These are phyloP conservation scores for Kodamaea arcana DNA, from an alignment of 1,139 yeast species.

Conservation along the genomic window DNA sequence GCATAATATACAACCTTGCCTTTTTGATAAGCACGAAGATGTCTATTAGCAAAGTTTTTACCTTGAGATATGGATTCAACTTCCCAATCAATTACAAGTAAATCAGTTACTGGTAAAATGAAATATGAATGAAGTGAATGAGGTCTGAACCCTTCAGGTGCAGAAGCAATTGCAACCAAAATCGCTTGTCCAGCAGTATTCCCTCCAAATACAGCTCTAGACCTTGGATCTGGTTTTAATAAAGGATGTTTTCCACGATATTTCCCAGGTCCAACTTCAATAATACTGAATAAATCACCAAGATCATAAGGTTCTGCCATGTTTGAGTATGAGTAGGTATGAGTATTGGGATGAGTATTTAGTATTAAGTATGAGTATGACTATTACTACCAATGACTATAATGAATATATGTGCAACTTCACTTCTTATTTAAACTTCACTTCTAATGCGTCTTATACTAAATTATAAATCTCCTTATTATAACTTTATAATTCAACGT, in stretches of 20 bases:
- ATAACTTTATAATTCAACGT: no score
- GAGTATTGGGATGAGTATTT: no score
- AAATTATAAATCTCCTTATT: no score
- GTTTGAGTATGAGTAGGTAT: no score
- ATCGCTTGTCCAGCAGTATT: slow-evolving; percentile 40
- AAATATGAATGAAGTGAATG: slow-evolving; percentile 43
- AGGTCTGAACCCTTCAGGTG: slow-evolving; percentile 32
- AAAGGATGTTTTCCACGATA: slow-evolving; percentile 31
- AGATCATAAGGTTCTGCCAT: slow-evolving; percentile 9
- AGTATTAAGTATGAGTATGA: no score
- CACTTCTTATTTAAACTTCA: no score
- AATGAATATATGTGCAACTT: no score
- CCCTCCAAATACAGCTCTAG: slow-evolving; percentile 43
- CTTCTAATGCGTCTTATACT: no score
- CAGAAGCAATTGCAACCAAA: slow-evolving; percentile 31
- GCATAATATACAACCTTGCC: slow-evolving; percentile 50
- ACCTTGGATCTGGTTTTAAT: slow-evolving; percentile 25
- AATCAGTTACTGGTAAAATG: slow-evolving; percentile 24
- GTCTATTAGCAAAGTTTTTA: slow-evolving; percentile 55
- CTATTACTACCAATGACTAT: no score
- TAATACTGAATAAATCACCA: slow-evolving; percentile 21
- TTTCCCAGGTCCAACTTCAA: slow-evolving; percentile 16
- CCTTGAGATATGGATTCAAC: slow-evolving; percentile 44
- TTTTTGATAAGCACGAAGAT: slow-evolving; percentile 53
- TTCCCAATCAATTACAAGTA: slow-evolving; percentile 16